Evolutionary conservation across 306 rosid species (phyloP).

Genomic region (Corylus heterophylla): DNA sequence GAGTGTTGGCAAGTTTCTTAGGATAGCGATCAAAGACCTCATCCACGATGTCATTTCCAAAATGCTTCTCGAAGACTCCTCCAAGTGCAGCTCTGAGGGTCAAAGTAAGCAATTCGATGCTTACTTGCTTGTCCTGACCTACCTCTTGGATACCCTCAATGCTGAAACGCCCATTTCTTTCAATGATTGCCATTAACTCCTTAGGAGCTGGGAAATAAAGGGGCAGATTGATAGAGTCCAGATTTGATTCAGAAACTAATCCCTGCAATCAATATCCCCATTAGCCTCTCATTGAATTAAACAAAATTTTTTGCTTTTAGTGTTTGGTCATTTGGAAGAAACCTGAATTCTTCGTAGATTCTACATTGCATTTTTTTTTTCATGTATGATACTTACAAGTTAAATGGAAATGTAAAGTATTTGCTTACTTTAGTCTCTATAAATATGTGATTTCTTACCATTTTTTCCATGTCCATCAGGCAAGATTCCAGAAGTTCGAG

Average conservation of each 20-base stretch:
- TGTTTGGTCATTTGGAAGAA: too few species aligned
- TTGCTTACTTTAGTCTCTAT: too few species aligned
- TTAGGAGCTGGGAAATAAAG: slow-evolving; percentile 12
- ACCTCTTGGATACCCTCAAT: slow-evolving; percentile 19
- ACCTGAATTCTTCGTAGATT: too few species aligned
- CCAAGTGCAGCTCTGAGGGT: slow-evolving; percentile 20
- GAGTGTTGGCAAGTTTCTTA: slow-evolving; percentile 20
- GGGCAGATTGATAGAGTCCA: slow-evolving; percentile 38
- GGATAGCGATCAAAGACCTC: slow-evolving; percentile 24
- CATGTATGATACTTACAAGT: too few species aligned
- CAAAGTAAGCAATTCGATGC: background rate
- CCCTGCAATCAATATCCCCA: slow-evolving; percentile 13
- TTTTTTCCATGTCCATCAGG: background rate
- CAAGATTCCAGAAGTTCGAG: slow-evolving; percentile 39
- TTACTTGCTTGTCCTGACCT: background rate
- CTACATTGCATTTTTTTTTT: too few species aligned
- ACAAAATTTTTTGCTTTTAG: background rate
- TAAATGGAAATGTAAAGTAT: too few species aligned
- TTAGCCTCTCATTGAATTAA: background rate
- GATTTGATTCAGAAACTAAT: slow-evolving; percentile 29
- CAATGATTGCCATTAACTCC: slow-evolving; percentile 22
- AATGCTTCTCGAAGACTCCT: slow-evolving; percentile 28
- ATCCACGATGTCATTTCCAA: slow-evolving; percentile 28
- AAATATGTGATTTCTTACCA: too few species aligned
- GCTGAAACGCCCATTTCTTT: slow-evolving; percentile 26